Evolutionary conservation across 1,139 yeast species (phyloP).

Genomic region (Debaryomyces udenii): DNA sequence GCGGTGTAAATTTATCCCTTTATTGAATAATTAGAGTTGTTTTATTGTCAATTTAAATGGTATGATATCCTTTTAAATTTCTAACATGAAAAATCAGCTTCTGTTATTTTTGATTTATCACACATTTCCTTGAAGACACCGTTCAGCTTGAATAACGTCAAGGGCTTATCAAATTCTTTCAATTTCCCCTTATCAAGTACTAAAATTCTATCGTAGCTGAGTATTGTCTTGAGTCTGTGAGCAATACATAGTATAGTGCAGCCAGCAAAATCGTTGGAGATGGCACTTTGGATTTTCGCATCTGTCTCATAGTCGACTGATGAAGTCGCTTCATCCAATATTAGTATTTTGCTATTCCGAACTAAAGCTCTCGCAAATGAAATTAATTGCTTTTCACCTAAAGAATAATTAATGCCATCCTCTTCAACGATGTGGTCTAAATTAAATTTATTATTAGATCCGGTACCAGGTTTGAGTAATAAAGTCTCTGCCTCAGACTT

Average conservation of each 20-base stretch:
- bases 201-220: slow-evolving; percentile 40
- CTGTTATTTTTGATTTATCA: slow-evolving; percentile 49
- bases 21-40: too few species aligned
- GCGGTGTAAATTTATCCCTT: too few species aligned
- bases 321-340: slow-evolving; percentile 48
- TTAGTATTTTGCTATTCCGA: slow-evolving; percentile 38
- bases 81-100: slow-evolving; percentile 1
- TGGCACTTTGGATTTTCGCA: slow-evolving; percentile 40
- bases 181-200: slow-evolving; percentile 35
- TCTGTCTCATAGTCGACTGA: slow-evolving; percentile 50
- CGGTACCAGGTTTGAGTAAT: slow-evolving; percentile 16
- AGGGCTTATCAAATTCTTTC: slow-evolving; percentile 26
- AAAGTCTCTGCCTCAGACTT: slow-evolving; percentile 22
- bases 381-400: slow-evolving; percentile 46
- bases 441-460: slow-evolving; percentile 27
- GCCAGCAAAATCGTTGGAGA: slow-evolving; percentile 34
- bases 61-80: too few species aligned
- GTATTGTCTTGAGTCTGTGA: slow-evolving; percentile 43
- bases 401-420: slow-evolving; percentile 43
- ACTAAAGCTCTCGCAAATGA: slow-evolving; percentile 48
- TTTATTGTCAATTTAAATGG: too few species aligned
- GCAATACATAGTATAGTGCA: slow-evolving; percentile 48
- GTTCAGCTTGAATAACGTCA: slow-evolving; percentile 23
- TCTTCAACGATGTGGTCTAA: slow-evolving; percentile 42
- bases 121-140: slow-evolving; percentile 60